Evolutionary conservation across 257 asterid species (phyloP).

Genomic region (Voacanga thouarsii): DNA sequence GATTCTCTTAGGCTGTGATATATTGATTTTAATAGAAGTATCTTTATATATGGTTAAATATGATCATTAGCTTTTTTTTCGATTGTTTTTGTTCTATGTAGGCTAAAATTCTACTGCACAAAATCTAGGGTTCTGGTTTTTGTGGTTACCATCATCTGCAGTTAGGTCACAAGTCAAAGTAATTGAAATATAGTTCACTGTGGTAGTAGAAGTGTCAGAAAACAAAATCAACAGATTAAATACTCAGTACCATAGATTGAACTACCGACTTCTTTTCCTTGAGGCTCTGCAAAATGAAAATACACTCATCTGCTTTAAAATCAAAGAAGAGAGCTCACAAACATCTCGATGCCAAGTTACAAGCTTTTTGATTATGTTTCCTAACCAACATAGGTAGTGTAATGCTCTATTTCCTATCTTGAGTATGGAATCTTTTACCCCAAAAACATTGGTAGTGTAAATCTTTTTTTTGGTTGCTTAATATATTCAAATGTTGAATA

Average conservation of each 20-base stretch:
- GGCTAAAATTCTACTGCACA: no score
- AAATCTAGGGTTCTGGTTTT: constrained; percentile 89
- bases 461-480: background rate
- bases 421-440: background rate
- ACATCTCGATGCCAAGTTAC: background rate
- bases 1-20: no score
- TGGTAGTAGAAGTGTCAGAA: constrained; percentile 7
- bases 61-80: no score
- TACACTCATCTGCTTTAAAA: constrained; percentile 14
- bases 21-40: no score
- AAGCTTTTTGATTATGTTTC: constrained; percentile 8
- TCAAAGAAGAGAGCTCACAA: background rate
- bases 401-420: background rate
- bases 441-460: background rate
- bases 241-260: constrained; percentile 73
- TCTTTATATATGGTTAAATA: no score
- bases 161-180: constrained; percentile 4
- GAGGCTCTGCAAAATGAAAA: constrained; percentile 61
- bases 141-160: constrained; percentile 97
- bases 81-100: no score
- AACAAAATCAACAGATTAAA: constrained; percentile 13
- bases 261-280: constrained; percentile 73
- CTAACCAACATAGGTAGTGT: background rate
- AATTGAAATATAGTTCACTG: constrained; percentile 4
- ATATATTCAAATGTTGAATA: background rate